Evolutionary conservation across 768 basidiomycete genomes (phyloP), one percentile per base, ranked within the genome.

Genomic region (Pisolithus microcarpus): DNA sequence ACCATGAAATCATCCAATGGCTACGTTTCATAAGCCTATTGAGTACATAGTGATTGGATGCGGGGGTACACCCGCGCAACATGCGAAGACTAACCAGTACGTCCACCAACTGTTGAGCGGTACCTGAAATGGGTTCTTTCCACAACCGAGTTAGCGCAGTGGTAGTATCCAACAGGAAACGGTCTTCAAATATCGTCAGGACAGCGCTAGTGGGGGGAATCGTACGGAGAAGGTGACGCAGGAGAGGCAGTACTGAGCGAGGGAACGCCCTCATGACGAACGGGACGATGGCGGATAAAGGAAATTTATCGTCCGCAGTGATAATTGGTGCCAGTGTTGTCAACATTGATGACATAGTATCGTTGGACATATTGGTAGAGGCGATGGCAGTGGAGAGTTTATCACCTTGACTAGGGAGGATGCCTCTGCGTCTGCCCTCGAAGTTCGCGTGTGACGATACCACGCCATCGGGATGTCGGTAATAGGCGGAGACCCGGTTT

Each of bases 1-100:
- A 66, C 72, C 68, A 78, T 63, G 57, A 72, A 73, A 60, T 78
- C 72, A 65, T 76, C 72, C 69, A 78, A 67, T 43, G 77, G 75
- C 80, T 82, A 65, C 61, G 66, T 58, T 55, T 58, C 44, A 46
- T 48, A 57, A 54, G 50, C 11, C 49, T 39, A 39, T 58, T 63
- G 49, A 62, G 59, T 63, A 63, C 56, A 58, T 49, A 18, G 18
- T 16, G 44, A 39, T 37, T 23, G 48, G 43, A 52, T 31, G 46
- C 59, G 46, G 52, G 34, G 11, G 62, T 36, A 8, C 15, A n/a
- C 46, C 63, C 52, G 56, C 54, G 30, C 40, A 37, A 48, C 43
- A 52, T 50, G 44, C 56, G 39, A 57, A 47, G 53, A 67, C 65
- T 66, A 56, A 67, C 65, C 67, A 60, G 49, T n/a, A 57, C 54